phyloP scores from a whole-genome alignment of 257 asterid genomes.

The Nemophila menziesii region DNA sequence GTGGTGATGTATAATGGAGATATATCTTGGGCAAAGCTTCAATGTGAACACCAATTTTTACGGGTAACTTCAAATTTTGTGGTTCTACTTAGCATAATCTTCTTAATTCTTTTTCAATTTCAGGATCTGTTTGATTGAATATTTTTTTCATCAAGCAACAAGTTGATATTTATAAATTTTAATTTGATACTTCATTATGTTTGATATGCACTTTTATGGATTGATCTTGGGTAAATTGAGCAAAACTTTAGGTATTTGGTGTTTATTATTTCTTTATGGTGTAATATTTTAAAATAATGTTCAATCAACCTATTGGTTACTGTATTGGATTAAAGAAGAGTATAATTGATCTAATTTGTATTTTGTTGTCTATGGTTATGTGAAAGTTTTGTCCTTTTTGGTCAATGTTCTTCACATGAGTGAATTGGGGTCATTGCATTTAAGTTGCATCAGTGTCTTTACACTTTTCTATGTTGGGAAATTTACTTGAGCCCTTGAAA shows the following conservation, averaged over 20 bases:
- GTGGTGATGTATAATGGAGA: constrained; percentile 47
- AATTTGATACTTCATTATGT: background rate
- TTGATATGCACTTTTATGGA: background rate
- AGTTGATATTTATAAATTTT: background rate
- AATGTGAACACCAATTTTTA: constrained; percentile 73
- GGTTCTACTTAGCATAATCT: background rate
- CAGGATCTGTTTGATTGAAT: background rate
- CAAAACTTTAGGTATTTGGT: no score
- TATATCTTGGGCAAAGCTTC: constrained; percentile 73
- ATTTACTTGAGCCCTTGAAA: no score
- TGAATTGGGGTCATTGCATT: no score
- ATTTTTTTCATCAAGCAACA: background rate
- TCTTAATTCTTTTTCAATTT: background rate
- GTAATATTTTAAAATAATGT: background rate
- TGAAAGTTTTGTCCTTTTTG: background rate
- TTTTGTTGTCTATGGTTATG: background rate
- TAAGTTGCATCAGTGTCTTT: no score
- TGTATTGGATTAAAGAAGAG: background rate
- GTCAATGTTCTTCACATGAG: background rate
- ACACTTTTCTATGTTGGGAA: no score
- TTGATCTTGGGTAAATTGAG: background rate
- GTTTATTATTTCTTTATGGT: no score
- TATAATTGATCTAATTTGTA: background rate
- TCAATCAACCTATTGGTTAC: background rate
- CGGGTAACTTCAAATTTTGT: constrained; percentile 34